A percentile compares a stretch with the other conserved stretches of the same genome.
These are phyloP conservation scores for Suhomyces sp. DNA, from an alignment of 805 yeast species.

Conservation along the genomic window DNA sequence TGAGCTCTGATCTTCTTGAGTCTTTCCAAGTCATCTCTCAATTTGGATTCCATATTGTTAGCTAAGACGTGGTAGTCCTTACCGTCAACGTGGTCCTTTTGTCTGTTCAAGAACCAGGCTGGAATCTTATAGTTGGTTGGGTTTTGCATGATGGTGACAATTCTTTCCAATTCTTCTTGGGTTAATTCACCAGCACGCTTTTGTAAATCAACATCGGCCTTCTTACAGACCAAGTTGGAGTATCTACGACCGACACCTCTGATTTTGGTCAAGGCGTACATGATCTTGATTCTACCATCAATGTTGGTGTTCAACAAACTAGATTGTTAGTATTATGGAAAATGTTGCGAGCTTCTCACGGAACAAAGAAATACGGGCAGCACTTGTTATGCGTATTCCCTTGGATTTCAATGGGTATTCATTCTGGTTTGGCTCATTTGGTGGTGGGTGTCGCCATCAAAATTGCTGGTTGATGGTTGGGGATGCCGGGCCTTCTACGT, in stretches of 20 bases:
- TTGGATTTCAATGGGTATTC: background rate
- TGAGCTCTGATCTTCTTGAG: constrained; percentile 99
- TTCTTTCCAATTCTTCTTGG: constrained; percentile 99
- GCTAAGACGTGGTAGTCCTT: constrained; percentile 99
- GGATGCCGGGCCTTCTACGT: background rate
- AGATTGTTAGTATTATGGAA: constrained; percentile 26
- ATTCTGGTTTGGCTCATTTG: background rate
- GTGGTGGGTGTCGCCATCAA: background rate
- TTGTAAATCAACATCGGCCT: constrained; percentile 97
- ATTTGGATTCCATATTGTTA: constrained; percentile 97
- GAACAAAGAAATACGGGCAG: background rate
- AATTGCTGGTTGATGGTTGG: background rate
- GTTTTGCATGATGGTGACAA: constrained; percentile 99
- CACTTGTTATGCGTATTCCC: background rate
- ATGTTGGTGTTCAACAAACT: constrained; percentile 99
- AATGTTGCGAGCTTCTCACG: background rate
- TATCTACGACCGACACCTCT: constrained; percentile 99
- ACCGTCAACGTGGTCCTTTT: constrained; percentile 97
- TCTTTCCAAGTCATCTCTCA: constrained; percentile 99
- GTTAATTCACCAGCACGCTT: constrained; percentile 99
- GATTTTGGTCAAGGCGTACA: constrained; percentile 99
- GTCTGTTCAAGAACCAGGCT: constrained; percentile 99
- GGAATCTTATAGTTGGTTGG: constrained; percentile 99
- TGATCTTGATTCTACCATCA: constrained; percentile 99
- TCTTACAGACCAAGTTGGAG: constrained; percentile 99